Conservation (phyloP, 2,329 filamentous ascomycete genomes). For the Aotearoamyces nothofagi region DNA sequence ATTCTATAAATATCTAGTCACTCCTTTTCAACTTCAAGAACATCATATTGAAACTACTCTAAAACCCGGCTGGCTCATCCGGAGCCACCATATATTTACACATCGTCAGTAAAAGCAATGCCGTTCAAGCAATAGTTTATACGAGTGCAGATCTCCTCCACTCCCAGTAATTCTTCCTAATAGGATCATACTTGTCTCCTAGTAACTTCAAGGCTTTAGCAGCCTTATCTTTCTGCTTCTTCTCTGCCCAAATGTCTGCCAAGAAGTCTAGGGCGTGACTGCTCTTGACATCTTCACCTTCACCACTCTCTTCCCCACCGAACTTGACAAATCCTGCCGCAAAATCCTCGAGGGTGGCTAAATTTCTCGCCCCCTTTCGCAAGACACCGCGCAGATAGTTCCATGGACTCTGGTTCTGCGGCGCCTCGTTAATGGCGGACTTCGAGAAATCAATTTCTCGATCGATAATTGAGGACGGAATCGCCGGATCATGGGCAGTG, state of each 20-base stretch:
- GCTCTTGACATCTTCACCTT: conserved; percentile 34
- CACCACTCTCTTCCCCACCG: conserved; percentile 23
- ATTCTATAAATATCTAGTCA: no score
- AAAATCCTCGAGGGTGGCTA: conserved; percentile 31
- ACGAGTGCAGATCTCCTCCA: conserved; percentile 35
- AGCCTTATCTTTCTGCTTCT: conserved; percentile 44
- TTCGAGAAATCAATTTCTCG: conserved; percentile 64
- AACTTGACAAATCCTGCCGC: conserved; percentile 34
- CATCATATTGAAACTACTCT: no score
- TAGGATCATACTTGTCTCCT: conserved; percentile 77
- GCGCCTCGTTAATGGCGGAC: conserved; percentile 59
- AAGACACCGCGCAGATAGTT: conserved; percentile 75
- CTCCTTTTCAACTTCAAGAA: no score
- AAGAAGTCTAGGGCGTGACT: conserved; percentile 58
- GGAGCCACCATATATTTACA: no score
- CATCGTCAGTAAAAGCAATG: no score
- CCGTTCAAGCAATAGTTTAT: no score
- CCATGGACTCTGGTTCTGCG: conserved; percentile 92
- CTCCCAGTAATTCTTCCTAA: conserved; percentile 86
- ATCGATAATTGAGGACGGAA: conserved; percentile 50
- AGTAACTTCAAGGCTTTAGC: conserved; percentile 56
- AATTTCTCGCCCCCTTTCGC: conserved; percentile 41
- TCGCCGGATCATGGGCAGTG: conserved; percentile 34
- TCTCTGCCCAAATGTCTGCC: conserved; percentile 48
- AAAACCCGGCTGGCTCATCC: no score